Evolutionary conservation across 169 alveolate genomes (phyloP), one percentile per base, ranked within the genome.

Genomic region (Babesia bigemina): DNA sequence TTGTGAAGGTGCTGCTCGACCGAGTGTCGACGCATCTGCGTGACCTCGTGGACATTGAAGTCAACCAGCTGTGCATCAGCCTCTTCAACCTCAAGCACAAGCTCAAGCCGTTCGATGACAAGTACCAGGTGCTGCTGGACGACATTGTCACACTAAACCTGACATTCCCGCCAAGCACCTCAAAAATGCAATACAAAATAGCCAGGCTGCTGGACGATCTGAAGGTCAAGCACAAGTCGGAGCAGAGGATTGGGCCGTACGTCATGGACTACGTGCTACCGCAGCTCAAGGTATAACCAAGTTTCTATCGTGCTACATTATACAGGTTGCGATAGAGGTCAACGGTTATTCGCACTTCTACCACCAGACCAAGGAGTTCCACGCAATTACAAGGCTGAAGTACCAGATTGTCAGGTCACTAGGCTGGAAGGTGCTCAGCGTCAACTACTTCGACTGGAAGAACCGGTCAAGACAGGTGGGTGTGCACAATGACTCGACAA

Each of bases 221-320:
- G 21, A 75, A 60, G 73, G 53, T 83, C 21, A 49, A 67, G 45
- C 60, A 74, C 59, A 48, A 44, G 29, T 22, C 85, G 4, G 90
- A 83, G 50, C 42, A 29, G 22, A 29, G 59, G 52, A 19, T 83
- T 11, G 90, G 90, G 17, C 90, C 90, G 6, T 83, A 83, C 45
- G 57, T 70, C n/a, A 59, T 83, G 83, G 90, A 83, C 83, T 75
- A 67, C 71, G 83, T 70, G 9, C 29, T 83, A n/a, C 90, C 90
- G 17, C 58, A 67, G 59, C 66, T 74, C 65, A 60, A 81, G 28
- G 88, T 81, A 44, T 13, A 29, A 44, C 22, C 16, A 55, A 0
- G 12, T 11, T 6, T 1, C 0, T 4, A 17, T 14, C 11, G 28
- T 24, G n/a, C 52, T 19, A 79, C 48, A 63, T 28, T 42, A 36